Base-by-base conservation (phyloP, 805 yeast genomes). In the Metschnikowia borealis region DNA sequence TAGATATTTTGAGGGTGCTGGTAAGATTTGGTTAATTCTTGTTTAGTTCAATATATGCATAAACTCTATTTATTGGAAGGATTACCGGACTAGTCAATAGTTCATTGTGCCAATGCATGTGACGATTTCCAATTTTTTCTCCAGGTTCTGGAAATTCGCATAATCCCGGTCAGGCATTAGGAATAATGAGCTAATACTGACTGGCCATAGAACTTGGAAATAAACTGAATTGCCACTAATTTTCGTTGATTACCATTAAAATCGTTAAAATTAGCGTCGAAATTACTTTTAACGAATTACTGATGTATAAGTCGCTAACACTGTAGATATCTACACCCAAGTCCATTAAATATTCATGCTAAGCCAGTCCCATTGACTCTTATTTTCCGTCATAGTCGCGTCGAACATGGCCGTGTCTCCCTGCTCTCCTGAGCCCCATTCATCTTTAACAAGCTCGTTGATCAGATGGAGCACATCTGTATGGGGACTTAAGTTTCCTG, bases 351-450 rank as follows among this genome's bases (percentile, higher is more conserved):
- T 54, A 7, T 71, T 67, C 78, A 74, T 72, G 39, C 74, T 73
- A 36, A 74, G 63, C 79, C 79, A 74, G 53, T 74, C 79, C 79
- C 79, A 74, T 50, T 67, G 70, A 43, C 60, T 60, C 53, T 55
- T 56, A 35, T 46, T 54, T 15, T 52, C 54, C 15, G 54, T 57
- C 37, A 43, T 40, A 11, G 44, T 54, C 26, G 49, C 48, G 15
- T 46, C 47, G 3, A 48, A 52, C 44, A 55, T 49, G 21, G 49
- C 48, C 31, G 52, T 41, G 20, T 57, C 60, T 21, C 45, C 45
- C 33, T 51, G 53, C n/a, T 55, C 54, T 21, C 54, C 51, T 8
- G 56, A 51, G 38, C 53, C 55, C 54, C 60, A 54, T 13, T 57
- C 63, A 14, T 58, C 64, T 36, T 47, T 52, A 31, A 47, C 53